phyloP scores from a whole-genome alignment of 176 grass and related monocot genomes.

The Olyra latifolia region DNA sequence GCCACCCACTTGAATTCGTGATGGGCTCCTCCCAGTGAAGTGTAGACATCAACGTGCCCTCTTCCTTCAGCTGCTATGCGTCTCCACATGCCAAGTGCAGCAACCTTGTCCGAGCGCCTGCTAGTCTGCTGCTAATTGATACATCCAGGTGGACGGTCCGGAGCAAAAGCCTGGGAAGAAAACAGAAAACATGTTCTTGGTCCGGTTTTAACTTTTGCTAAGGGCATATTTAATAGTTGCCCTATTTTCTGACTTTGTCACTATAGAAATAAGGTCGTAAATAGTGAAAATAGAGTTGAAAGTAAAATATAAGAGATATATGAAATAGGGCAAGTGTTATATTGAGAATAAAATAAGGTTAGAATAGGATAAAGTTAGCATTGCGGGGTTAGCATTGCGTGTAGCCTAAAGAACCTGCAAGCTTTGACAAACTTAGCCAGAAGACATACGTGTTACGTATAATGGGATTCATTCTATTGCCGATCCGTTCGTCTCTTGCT shows the following conservation, averaged over 20 bases:
- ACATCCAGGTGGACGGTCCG: neutral
- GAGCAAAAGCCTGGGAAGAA: neutral
- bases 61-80: neutral
- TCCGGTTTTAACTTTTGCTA: neutral
- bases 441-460: neutral
- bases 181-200: neutral
- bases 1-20: neutral
- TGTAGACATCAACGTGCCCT: neutral
- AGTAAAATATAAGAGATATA: too few relatives aligned
- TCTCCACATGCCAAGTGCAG: neutral
- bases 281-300: too few relatives aligned
- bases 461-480: neutral
- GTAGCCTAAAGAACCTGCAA: neutral
- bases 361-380: too few relatives aligned
- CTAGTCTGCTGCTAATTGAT: neutral
- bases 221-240: too few relatives aligned
- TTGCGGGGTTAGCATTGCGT: too few relatives aligned
- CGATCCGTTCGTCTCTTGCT: neutral
- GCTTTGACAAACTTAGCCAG: neutral
- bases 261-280: too few relatives aligned
- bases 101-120: neutral
- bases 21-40: neutral
- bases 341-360: too few relatives aligned
- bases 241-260: too few relatives aligned
- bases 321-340: too few relatives aligned